Percentiles rank a stretch among this genome's conserved stretches.
Evolutionary conservation across 2,329 filamentous ascomycete species (phyloP).

Genomic region (Hymenoscyphus linearis): DNA sequence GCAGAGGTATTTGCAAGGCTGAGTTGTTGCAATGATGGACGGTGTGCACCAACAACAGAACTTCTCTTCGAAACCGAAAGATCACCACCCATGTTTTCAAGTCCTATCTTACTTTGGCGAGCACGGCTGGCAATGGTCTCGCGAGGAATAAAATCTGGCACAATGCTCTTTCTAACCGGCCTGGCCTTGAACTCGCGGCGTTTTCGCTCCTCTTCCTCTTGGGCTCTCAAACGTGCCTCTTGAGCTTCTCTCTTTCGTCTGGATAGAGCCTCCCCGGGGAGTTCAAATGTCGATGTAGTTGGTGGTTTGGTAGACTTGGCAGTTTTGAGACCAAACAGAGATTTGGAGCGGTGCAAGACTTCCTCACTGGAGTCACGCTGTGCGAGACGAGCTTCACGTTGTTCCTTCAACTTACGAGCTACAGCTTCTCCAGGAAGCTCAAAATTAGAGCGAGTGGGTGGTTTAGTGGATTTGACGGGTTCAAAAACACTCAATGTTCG

Average conservation of each 20-base stretch:
- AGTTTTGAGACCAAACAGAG: slow-evolving; percentile 36
- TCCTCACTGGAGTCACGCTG: slow-evolving; percentile 34
- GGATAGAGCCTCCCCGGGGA: slow-evolving; percentile 56
- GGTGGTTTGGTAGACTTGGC: slow-evolving; percentile 47
- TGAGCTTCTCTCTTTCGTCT: slow-evolving; percentile 46
- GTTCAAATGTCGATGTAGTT: slow-evolving; percentile 53
- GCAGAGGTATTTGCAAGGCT: slow-evolving; percentile 30
- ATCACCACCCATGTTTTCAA: slow-evolving; percentile 22
- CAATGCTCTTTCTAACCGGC: slow-evolving; percentile 44
- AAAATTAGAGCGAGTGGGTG: slow-evolving; percentile 50
- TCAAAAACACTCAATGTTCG: slow-evolving; percentile 40
- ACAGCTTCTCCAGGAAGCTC: slow-evolving; percentile 60
- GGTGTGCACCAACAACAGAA: slow-evolving; percentile 30
- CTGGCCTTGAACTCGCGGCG: slow-evolving; percentile 60
- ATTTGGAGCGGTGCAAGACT: slow-evolving; percentile 33
- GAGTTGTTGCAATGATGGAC: slow-evolving; percentile 32
- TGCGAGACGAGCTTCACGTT: slow-evolving; percentile 50
- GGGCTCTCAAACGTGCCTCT: slow-evolving; percentile 48
- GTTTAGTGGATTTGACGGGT: slow-evolving; percentile 47
- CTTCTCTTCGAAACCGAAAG: slow-evolving; percentile 26
- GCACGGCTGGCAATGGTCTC: slow-evolving; percentile 54
- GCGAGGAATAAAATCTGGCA: slow-evolving; percentile 39
- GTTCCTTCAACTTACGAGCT: slow-evolving; percentile 51
- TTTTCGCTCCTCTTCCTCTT: slow-evolving; percentile 56
- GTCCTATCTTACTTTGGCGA: slow-evolving; percentile 42